phyloP scores from a whole-genome alignment of 2,329 filamentous ascomycete genomes.

The Huntiella moniliformis region DNA sequence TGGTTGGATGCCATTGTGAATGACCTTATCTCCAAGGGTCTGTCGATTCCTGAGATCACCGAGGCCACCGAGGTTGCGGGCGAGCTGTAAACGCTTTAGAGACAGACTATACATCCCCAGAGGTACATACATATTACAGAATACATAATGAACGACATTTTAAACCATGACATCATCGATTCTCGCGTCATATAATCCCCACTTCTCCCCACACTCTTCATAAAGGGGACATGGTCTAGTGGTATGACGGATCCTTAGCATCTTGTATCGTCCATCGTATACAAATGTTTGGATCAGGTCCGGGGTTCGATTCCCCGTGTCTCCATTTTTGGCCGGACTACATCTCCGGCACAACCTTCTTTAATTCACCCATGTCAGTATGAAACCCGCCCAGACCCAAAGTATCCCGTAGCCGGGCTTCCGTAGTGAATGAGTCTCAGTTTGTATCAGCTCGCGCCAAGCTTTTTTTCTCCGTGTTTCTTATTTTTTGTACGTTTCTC shows the following conservation, averaged over 20 bases:
- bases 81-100: slow-evolving; percentile 1
- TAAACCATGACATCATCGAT: too few species aligned
- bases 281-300: slow-evolving; percentile 6
- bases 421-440: not conserved
- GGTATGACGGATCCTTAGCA: slow-evolving; percentile 12
- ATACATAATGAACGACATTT: too few species aligned
- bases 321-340: not conserved
- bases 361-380: not conserved
- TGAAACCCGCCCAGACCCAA: not conserved
- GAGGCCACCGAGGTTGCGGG: not conserved
- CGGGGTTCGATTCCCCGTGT: slow-evolving; percentile 11
- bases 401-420: not conserved
- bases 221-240: slow-evolving; percentile 3
- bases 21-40: slow-evolving; percentile 14
- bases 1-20: slow-evolving; percentile 46
- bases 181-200: too few species aligned
- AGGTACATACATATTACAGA: not conserved
- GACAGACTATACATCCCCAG: not conserved
- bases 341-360: not conserved
- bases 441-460: not conserved
- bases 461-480: not conserved
- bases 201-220: not conserved
- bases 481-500: not conserved
- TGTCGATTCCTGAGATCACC: not conserved
- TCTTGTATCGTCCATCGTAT: not conserved